Percentiles rank a stretch among this genome's conserved stretches.
Conservation (phyloP, 495 filamentous ascomycete genomes). For the Lindgomyces ingoldianus region DNA sequence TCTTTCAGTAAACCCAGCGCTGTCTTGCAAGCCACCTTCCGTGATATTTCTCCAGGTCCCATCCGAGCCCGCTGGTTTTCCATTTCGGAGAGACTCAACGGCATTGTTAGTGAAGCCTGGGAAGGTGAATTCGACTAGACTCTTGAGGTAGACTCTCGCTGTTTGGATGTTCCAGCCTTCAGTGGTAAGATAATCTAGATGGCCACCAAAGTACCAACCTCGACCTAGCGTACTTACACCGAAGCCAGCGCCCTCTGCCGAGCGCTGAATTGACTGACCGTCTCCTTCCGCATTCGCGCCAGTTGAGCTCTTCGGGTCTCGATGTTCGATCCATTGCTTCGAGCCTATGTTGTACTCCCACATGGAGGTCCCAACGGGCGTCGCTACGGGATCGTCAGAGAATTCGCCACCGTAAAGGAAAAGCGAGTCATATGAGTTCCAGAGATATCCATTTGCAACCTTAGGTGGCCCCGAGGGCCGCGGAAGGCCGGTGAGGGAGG, state of each 20-base stretch:
- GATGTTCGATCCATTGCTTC: conserved; percentile 62
- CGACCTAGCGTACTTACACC: conserved; percentile 66
- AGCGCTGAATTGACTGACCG: conserved; percentile 57
- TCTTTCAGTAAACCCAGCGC: conserved; percentile 64
- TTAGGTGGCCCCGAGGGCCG: conserved; percentile 68
- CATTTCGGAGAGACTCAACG: conserved; percentile 52
- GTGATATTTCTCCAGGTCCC: conserved; percentile 72
- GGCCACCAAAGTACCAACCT: conserved; percentile 77
- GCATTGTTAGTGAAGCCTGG: conserved; percentile 63
- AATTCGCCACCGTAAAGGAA: conserved; percentile 74
- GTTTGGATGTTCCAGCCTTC: conserved; percentile 65
- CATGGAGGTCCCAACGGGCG: conserved; percentile 57
- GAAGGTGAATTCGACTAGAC: conserved; percentile 72
- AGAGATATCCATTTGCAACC: conserved; percentile 69
- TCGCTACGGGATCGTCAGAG: conserved; percentile 56
- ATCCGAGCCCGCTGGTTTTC: conserved; percentile 53
- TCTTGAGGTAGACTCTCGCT: conserved; percentile 67
- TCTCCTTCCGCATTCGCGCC: conserved; percentile 60
- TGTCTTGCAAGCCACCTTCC: conserved; percentile 63
- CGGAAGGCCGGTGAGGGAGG: conserved; percentile 60
- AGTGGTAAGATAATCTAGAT: conserved; percentile 67
- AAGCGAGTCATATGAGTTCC: conserved; percentile 66
- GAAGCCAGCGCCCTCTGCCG: conserved; percentile 70
- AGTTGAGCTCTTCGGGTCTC: conserved; percentile 55
- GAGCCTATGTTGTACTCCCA: conserved; percentile 67